Evolutionary conservation across 1,139 yeast species (phyloP).

Genomic region (Geotrichum restrictum): DNA sequence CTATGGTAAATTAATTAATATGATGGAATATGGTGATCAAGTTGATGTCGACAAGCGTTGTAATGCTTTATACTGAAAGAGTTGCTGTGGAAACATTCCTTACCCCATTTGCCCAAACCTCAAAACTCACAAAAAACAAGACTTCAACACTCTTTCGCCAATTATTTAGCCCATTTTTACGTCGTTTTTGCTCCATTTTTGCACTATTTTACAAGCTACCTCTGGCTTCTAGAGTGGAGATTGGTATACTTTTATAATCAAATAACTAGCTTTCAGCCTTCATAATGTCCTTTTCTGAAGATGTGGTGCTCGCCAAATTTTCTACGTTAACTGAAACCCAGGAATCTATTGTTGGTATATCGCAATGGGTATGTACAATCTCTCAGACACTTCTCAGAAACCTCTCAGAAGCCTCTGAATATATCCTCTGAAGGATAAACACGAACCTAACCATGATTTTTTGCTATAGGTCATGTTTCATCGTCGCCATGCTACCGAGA

Average conservation of each 20-base stretch:
- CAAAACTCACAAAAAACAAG: not conserved
- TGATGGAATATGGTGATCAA: no score
- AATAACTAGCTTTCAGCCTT: not conserved
- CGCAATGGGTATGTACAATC: slow-evolving; percentile 62
- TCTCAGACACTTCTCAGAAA: not conserved
- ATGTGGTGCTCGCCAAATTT: slow-evolving; percentile 54
- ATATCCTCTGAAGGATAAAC: not conserved
- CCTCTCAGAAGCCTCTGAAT: no score
- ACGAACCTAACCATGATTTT: not conserved
- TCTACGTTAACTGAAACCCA: slow-evolving; percentile 67
- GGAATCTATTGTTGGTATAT: slow-evolving; percentile 74
- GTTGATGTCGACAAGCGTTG: no score
- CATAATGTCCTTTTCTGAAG: slow-evolving; percentile 60
- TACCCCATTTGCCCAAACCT: not conserved
- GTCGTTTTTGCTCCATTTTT: not conserved
- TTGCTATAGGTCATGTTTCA: slow-evolving; percentile 51
- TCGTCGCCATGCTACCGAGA: slow-evolving; percentile 57
- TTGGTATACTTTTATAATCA: not conserved
- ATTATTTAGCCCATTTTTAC: not conserved
- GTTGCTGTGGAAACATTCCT: slow-evolving; percentile 1
- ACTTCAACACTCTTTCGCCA: no score
- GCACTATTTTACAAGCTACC: no score
- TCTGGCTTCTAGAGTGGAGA: no score
- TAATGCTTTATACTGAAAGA: not conserved
- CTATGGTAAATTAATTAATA: no score